Base-by-base conservation (phyloP, 441 rosid genomes). In the Adansonia gregorii region DNA sequence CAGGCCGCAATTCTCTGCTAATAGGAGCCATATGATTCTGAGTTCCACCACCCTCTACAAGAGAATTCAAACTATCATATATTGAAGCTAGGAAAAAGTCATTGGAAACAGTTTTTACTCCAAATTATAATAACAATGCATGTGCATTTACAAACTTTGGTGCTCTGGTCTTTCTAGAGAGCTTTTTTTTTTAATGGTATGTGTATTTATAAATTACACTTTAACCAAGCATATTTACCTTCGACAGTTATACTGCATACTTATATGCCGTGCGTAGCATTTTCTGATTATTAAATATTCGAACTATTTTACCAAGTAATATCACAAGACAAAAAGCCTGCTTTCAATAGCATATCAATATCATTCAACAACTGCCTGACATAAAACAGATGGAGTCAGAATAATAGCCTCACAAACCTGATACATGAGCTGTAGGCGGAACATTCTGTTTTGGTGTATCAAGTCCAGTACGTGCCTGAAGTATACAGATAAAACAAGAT, bases 11-110 rank as follows among this genome's bases (percentile, higher is more conserved):
- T 45, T 67, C 72, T 67, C 35, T 46, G 24, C 31, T 67, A 65
- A 39, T 87, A 39, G 90, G 78, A 76, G 82, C 72, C 64, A 70
- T 61, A 22, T 80, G 87, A 84, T 87, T 93, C 83, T 89, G 93
- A 60, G 91, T 78, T 74, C 80, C 55, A 35, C 92, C 93, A 79
- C 78, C 81, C 81, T 89, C 99, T 94, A 86, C 86, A 78, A 79
- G 63, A 77, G 74, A 78, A 58, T 74, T 80, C 76, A 83, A 72
- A 73, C 69, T 71, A 71, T 54, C 64, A 78, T 79, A 54, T 67
- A 67, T 12, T 5, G 58, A 52, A 48, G 17, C 7, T 31, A 75
- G 61, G 4, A 67, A 8, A 51, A 17, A 17, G 7, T 49, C 52
- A 20, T 49, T 17, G 27, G 17, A 51, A 61, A 64, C 27, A 12